Percentiles rank a stretch among this genome's conserved stretches.
phyloP scores from a whole-genome alignment of 1,139 yeast species.

The Blastobotrys serpentis region DNA sequence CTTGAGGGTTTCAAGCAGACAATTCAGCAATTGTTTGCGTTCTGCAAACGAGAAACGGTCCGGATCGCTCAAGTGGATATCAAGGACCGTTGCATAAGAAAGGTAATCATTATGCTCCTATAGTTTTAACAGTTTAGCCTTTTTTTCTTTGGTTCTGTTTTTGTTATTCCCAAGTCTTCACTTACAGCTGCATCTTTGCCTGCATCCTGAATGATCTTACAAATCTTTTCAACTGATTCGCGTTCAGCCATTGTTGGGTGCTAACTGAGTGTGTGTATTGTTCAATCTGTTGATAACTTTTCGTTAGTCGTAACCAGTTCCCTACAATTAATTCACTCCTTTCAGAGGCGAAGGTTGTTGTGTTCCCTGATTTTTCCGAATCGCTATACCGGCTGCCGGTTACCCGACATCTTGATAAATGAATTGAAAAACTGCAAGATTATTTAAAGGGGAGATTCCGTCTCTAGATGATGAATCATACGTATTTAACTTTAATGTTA shows the following conservation, averaged over 20 bases:
- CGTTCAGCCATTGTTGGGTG: slow-evolving; percentile 5
- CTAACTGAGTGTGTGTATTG: neutral
- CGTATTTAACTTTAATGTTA: too few species aligned
- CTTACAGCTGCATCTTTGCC: slow-evolving; percentile 29
- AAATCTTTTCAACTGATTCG: slow-evolving; percentile 17
- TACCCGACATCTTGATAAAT: too few species aligned
- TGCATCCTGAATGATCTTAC: slow-evolving; percentile 27
- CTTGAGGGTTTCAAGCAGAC: slow-evolving; percentile 46
- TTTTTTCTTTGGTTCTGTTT: neutral
- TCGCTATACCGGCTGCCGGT: neutral
- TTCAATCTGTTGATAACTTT: too few species aligned
- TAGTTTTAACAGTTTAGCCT: neutral
- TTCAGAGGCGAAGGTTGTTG: too few species aligned
- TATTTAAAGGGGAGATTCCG: too few species aligned
- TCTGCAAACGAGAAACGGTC: slow-evolving; percentile 49
- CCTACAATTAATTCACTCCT: too few species aligned
- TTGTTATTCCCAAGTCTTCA: neutral
- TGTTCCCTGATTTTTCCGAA: too few species aligned
- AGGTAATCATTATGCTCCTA: slow-evolving; percentile 51
- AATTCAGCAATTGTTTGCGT: slow-evolving; percentile 44
- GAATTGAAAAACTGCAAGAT: too few species aligned
- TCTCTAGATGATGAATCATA: too few species aligned
- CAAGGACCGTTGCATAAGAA: slow-evolving; percentile 71
- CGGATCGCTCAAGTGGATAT: slow-evolving; percentile 56
- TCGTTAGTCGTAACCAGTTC: too few species aligned